phyloP scores from a whole-genome alignment of 2,329 filamentous ascomycete species.

The Dothidotthia symphoricarpi region DNA sequence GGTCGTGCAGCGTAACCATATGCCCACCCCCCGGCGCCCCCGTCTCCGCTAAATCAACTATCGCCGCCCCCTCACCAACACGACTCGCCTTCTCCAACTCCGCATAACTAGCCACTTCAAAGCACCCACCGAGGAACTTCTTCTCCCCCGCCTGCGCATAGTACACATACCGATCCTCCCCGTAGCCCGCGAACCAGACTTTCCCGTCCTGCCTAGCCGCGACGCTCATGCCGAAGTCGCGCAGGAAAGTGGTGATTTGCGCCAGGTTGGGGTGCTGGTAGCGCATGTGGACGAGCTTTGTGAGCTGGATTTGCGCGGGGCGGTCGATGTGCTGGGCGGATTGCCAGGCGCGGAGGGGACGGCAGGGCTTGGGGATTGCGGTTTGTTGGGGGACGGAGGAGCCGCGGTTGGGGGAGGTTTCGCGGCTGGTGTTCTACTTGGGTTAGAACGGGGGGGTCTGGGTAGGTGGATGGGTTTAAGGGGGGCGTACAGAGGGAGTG shows the following conservation, averaged over 20 bases:
- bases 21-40: constrained; percentile 54
- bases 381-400: constrained; percentile 41
- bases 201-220: constrained; percentile 30
- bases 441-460: no score
- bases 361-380: constrained; percentile 39
- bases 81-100: constrained; percentile 53
- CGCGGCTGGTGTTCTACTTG: constrained; percentile 28
- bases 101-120: constrained; percentile 56
- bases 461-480: no score
- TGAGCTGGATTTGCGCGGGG: constrained; percentile 48
- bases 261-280: constrained; percentile 55
- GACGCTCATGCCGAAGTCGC: constrained; percentile 39
- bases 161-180: constrained; percentile 59
- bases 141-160: constrained; percentile 52
- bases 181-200: constrained; percentile 62
- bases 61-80: constrained; percentile 49
- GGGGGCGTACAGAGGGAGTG: constrained; percentile 29
- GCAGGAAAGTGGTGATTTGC: constrained; percentile 48
- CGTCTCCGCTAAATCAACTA: constrained; percentile 49
- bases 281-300: constrained; percentile 52
- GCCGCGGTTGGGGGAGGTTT: constrained; percentile 44
- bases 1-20: constrained; percentile 46
- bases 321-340: constrained; percentile 43
- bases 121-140: constrained; percentile 59
- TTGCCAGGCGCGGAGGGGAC: constrained; percentile 42